phyloP scores from a whole-genome alignment of 257 asterid species.

The Solanum sitiens region DNA sequence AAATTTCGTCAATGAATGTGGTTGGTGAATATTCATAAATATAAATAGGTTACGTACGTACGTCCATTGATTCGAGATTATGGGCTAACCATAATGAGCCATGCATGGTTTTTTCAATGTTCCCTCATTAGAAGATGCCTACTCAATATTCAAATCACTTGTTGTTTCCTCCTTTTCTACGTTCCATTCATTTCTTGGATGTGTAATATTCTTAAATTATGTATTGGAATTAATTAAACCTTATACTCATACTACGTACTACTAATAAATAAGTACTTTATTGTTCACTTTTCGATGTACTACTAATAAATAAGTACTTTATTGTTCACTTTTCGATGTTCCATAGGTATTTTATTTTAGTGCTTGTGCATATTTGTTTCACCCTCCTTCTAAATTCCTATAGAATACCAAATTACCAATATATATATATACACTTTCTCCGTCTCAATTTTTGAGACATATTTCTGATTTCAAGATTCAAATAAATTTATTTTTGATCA shows the following conservation, averaged over 20 bases:
- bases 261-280: not conserved
- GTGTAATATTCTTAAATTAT: not conserved
- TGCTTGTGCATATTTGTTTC: not conserved
- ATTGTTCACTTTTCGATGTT: not conserved
- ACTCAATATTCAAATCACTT: not conserved
- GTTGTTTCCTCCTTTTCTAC: not conserved
- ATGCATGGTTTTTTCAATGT: not conserved
- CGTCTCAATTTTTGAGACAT: too few relatives aligned
- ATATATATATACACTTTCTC: too few relatives aligned
- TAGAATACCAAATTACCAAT: not conserved
- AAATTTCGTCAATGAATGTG: not conserved
- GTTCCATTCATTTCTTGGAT: not conserved
- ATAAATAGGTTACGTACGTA: not conserved
- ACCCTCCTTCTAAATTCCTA: not conserved
- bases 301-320: not conserved
- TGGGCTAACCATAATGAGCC: not conserved
- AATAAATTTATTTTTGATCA: too few relatives aligned
- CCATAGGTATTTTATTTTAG: not conserved
- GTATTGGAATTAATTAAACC: not conserved
- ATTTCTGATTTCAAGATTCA: too few relatives aligned
- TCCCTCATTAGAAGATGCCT: not conserved
- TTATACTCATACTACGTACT: not conserved
- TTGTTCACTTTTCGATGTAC: not conserved
- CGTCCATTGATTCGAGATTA: not conserved
- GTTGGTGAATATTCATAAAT: not conserved